Percentiles rank a stretch among this genome's conserved stretches.
Conservation (phyloP, 129 eudicot genomes). For the sunflower (Helianthus annuus) region HanXRQr2.0-SUNRISE NC_035438.2:14519137-14519636, state of each 20-base stretch:
- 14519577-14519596: conserved; percentile 70
- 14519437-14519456: conserved; percentile 78
- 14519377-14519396: conserved; percentile 69
- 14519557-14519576: conserved; percentile 71
- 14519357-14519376: conserved; percentile 70
- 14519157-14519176: conserved; percentile 40
- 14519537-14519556: conserved; percentile 75
- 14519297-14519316: background rate
- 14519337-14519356: conserved; percentile 15
- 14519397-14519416: conserved; percentile 60
- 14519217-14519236: conserved; percentile 65
- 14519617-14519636: conserved; percentile 48
- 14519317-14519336: background rate
- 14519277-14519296: conserved; percentile 43
- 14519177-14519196: conserved; percentile 85
- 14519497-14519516: conserved; percentile 73
- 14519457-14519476: conserved; percentile 72
- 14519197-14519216: conserved; percentile 89
- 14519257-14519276: conserved; percentile 97
- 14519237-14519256: conserved; percentile 87
- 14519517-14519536: conserved; percentile 67
- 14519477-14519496: conserved; percentile 67
- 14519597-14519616: conserved; percentile 69
- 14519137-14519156: no score
- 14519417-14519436: conserved; percentile 66